Base-by-base conservation (phyloP, 2,329 filamentous ascomycete genomes). In the Didymella pomorum region DNA sequence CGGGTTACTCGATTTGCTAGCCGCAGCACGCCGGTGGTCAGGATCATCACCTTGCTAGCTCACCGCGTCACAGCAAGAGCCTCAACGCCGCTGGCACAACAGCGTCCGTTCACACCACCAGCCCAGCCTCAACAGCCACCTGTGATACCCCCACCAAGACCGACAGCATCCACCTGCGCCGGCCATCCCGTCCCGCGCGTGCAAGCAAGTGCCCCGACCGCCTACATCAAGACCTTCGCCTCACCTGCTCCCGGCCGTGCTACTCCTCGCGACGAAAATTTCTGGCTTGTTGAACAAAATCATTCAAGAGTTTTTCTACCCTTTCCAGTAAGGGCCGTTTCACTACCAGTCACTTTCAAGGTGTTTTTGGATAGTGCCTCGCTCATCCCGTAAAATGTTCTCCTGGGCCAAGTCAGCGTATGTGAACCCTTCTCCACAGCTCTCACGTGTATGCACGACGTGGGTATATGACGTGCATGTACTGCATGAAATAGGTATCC, bases 331-430 rank as follows among this genome's bases (percentile, higher is more conserved):
- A 69, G 52, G 54, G 61, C 26, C 54, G 28, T 63, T 57, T 64
- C 53, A 62, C 64, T 58, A 61, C 64, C 56, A 60, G 57, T 64
- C 68, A 62, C 69, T 70, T 64, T 73, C 72, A 56, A 53, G 56
- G 37, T 29, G 42, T 56, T 61, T 65, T 66, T 72, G 65, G 61
- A 69, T 67, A 75, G 73, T 75, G 72, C 69, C 58, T 42, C 65
- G 62, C 46, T 51, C 56, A 41, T 58, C 64, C 60, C 66, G 61
- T 61, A 76, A 60, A 57, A 95, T 92, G 89, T 93, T 96, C 83
- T 95, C 92, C 83, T 97, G 93, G 93, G 89, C 93, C 71, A 95
- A 96, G 82, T 90, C 94, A 80, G 88, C 90, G 92, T 95, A 83
- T 80, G 91, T 82, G 51, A 50, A 44, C 50, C 45, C 56, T 61